A percentile compares a stretch with the other conserved stretches of the same genome.
These are phyloP conservation scores for Pseudocercospora macadamiae DNA, from an alignment of 2,329 filamentous ascomycete genomes.

Conservation along the genomic window DNA sequence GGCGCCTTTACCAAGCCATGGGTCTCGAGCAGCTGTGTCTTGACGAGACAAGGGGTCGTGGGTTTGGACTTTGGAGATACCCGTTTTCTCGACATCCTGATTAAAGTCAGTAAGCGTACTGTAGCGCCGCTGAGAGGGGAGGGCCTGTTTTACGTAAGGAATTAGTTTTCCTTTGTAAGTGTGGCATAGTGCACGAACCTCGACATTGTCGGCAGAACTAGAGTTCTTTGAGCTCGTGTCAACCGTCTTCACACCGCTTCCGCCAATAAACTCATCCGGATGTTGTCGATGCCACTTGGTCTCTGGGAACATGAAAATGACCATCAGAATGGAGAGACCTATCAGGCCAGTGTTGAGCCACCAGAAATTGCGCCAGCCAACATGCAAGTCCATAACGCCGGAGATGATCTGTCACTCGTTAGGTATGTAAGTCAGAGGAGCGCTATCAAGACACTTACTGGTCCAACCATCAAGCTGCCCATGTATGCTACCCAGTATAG, in stretches of 20 bases:
- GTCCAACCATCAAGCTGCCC: conserved; percentile 62
- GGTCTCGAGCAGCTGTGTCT: conserved; percentile 45
- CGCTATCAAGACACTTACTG: conserved; percentile 5
- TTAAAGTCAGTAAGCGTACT: conserved; percentile 23
- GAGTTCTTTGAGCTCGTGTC: conserved; percentile 15
- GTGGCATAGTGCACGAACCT: conserved; percentile 12
- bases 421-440: not conserved
- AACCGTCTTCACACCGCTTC: conserved; percentile 17
- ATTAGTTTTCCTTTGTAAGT: conserved; percentile 4
- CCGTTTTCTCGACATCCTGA: conserved; percentile 31
- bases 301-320: conserved; percentile 64
- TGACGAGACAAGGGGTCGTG: conserved; percentile 8
- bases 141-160: not conserved
- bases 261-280: conserved; percentile 32
- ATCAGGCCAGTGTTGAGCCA: conserved; percentile 65
- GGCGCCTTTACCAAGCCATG: conserved; percentile 58
- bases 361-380: conserved; percentile 66
- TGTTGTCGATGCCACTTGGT: conserved; percentile 60
- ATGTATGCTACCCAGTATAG: conserved; percentile 66
- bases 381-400: conserved; percentile 62
- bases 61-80: conserved; percentile 26
- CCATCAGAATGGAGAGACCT: conserved; percentile 53
- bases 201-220: conserved; percentile 12
- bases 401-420: conserved; percentile 51
- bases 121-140: conserved; percentile 7